Evolutionary conservation across 1,284 basidiomycete species (phyloP), one percentile per base, ranked within the genome.

Genomic region (Schizophyllum commune): DNA sequence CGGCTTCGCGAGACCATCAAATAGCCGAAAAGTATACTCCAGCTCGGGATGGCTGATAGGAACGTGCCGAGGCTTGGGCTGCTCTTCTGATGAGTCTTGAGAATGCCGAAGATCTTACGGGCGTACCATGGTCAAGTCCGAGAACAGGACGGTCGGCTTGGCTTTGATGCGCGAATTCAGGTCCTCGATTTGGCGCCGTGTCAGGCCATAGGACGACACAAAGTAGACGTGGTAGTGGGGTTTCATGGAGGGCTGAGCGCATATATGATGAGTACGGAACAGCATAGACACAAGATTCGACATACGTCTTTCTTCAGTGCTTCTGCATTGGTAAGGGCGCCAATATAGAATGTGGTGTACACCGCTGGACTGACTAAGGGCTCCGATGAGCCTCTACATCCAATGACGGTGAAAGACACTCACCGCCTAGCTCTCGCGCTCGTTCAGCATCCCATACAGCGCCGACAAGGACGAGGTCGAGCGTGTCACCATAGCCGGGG

Each of bases 321-420:
- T 2, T 76, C 73, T n/a, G 69, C 65, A 61, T 83, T 83, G 19
- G 75, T 72, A n/a, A 84, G 62, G 0, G 73, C 80, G 8, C 84
- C 94, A 20, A 94, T 72, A 71, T 90, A 92, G 71, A 94, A 93
- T 0, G 86, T 92, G 0, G 91, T 94, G 60, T 83, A 84, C 2
- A 84, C 34, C 83, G 4, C 79, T 79, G 1, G 89, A 83, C n/a
- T 87, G 75, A 4, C 93, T 92, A 22, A 6, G 32, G 6, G 17
- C 61, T 47, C 6, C 21, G 32, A 32, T 57, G 11, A 60, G 47
- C 47, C 34, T 7, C 32, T 19, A 15, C 51, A 55, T 39, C 39
- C 27, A 21, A 5, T n/a, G 51, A 52, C 6, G 52, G 58, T 47
- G 47, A 58, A 56, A 59, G 32, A 58, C 17, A 60, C 78, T 52